phyloP scores from a whole-genome alignment of 371 early-diverging fungal species.

The Mortierella sp. region DNA sequence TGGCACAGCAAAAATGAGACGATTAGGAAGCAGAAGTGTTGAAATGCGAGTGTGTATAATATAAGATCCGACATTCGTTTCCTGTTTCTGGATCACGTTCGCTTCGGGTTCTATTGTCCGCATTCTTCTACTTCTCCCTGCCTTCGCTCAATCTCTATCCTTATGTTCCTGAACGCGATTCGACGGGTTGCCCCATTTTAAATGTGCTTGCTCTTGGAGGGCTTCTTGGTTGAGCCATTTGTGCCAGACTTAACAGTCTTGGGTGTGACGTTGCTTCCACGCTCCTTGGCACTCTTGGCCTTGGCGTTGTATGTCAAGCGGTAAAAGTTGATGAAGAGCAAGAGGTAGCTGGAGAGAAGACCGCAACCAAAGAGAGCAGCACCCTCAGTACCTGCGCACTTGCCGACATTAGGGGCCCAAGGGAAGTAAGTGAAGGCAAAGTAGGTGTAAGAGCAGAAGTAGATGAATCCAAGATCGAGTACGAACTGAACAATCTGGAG shows the following conservation, averaged over 20 bases:
- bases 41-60: background rate
- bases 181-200: slow-evolving; percentile 8
- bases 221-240: slow-evolving; percentile 25
- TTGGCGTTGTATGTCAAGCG: slow-evolving; percentile 81
- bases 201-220: slow-evolving; percentile 55
- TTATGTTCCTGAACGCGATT: background rate
- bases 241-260: slow-evolving; percentile 31
- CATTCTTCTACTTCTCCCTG: background rate
- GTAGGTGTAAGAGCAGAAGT: slow-evolving; percentile 87
- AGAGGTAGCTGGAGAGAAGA: slow-evolving; percentile 85
- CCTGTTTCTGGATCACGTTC: background rate
- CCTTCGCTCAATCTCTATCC: background rate
- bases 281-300: slow-evolving; percentile 59
- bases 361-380: slow-evolving; percentile 88
- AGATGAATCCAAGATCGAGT: slow-evolving; percentile 83
- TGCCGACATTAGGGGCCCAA: slow-evolving; percentile 78
- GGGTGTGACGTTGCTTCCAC: slow-evolving; percentile 34
- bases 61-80: background rate
- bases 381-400: slow-evolving; percentile 83
- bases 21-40: no score
- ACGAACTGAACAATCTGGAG: slow-evolving; percentile 93
- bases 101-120: no score
- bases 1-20: background rate
- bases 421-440: slow-evolving; percentile 80
- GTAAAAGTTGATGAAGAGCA: slow-evolving; percentile 92